phyloP scores from a whole-genome alignment of 768 basidiomycete species.

The Ephemerocybe angulata region DNA sequence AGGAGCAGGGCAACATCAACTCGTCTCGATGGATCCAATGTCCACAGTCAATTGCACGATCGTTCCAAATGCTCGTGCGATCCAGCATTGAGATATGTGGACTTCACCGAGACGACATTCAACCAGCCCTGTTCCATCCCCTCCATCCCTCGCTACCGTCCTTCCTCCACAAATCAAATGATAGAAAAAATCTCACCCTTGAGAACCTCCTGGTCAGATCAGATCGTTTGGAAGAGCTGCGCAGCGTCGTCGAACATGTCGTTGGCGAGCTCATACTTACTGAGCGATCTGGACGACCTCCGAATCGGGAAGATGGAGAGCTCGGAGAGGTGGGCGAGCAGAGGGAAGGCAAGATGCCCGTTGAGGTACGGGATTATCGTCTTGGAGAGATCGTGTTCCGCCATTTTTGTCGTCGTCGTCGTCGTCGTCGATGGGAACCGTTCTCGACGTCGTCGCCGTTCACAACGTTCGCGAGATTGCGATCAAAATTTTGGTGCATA shows the following conservation, averaged over 20 bases:
- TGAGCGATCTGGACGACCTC: constrained; percentile 85
- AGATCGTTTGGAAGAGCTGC: constrained; percentile 71
- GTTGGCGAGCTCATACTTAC: constrained; percentile 95
- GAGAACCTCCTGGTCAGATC: constrained; percentile 69
- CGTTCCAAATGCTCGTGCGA: too few relatives aligned
- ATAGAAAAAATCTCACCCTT: constrained; percentile 44
- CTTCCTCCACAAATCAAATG: too few relatives aligned
- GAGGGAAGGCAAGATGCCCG: constrained; percentile 89
- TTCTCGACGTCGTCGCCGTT: neutral
- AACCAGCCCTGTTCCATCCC: too few relatives aligned
- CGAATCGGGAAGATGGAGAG: constrained; percentile 68
- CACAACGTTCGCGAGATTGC: neutral
- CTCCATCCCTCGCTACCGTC: too few relatives aligned
- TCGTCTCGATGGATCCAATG: too few relatives aligned
- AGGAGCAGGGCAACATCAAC: too few relatives aligned
- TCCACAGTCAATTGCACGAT: too few relatives aligned
- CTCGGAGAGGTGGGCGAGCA: constrained; percentile 84
- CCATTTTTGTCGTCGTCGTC: too few relatives aligned
- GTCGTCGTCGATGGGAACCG: neutral
- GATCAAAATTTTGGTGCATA: neutral
- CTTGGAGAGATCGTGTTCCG: constrained; percentile 87
- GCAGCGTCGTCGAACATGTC: constrained; percentile 95
- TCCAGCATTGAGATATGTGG: too few relatives aligned
- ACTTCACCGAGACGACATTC: too few relatives aligned
- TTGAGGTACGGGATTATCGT: constrained; percentile 91